Evolutionary conservation across 2,329 filamentous ascomycete genomes (phyloP).

Genomic region (Immersiporthe knoxdaviesiana): DNA sequence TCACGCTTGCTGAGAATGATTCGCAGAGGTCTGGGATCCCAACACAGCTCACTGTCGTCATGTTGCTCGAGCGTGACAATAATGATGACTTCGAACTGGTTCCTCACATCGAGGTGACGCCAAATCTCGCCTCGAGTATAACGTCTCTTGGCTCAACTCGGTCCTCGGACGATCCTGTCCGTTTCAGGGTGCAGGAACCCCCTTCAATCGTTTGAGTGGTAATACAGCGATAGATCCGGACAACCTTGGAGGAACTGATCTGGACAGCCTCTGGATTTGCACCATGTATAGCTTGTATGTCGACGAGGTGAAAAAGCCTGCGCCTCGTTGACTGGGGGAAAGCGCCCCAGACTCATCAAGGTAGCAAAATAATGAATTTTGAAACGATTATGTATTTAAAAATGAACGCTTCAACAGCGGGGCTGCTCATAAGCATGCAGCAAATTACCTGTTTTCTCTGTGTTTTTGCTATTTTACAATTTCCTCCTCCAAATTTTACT

Average conservation of each 20-base stretch:
- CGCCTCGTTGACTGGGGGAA: background rate
- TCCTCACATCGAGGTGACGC: conserved; percentile 8
- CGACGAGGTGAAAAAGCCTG: background rate
- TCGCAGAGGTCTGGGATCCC: conserved; percentile 12
- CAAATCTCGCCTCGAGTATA: background rate
- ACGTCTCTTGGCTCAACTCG: conserved; percentile 1
- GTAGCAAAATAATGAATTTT: too few relatives aligned
- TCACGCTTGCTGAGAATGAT: conserved; percentile 12
- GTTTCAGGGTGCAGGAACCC: conserved; percentile 3
- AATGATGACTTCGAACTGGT: conserved; percentile 7
- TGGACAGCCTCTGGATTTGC: conserved; percentile 17
- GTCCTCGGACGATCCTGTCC: background rate
- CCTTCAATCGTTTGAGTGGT: background rate
- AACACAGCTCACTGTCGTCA: conserved; percentile 9
- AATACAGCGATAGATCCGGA: background rate
- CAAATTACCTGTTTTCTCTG: too few relatives aligned
- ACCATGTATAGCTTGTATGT: conserved; percentile 7
- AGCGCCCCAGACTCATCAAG: too few relatives aligned
- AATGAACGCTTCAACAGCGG: too few relatives aligned
- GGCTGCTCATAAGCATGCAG: too few relatives aligned
- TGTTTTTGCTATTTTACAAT: too few relatives aligned
- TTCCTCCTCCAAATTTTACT: too few relatives aligned
- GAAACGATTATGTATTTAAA: too few relatives aligned
- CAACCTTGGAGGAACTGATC: background rate
- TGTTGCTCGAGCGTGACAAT: conserved; percentile 10